A percentile compares a stretch with the other conserved stretches of the same genome.
phyloP scores from a whole-genome alignment of 441 rosid genomes.

The Macaranga tanarius region DNA sequence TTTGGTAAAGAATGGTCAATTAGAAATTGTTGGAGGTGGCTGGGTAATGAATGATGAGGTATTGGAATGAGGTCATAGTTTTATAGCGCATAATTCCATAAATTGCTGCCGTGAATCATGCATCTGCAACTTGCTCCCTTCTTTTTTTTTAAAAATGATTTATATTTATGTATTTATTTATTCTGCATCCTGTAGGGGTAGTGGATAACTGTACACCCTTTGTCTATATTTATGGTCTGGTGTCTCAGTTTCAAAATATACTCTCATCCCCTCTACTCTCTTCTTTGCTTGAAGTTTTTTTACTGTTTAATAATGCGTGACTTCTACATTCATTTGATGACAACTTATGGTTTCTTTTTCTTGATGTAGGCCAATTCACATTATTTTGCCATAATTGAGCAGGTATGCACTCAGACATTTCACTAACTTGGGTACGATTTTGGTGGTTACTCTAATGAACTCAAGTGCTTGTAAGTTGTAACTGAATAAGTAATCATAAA shows the following conservation, averaged over 20 bases:
- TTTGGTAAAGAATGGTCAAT: slow-evolving; percentile 84
- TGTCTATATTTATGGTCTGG: neutral
- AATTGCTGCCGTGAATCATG: neutral
- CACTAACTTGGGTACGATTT: neutral
- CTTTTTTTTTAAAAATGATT: neutral
- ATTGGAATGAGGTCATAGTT: slow-evolving; percentile 20
- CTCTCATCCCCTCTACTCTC: neutral
- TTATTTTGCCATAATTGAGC: slow-evolving; percentile 91
- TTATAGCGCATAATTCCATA: neutral
- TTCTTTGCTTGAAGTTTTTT: neutral
- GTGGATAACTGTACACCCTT: neutral
- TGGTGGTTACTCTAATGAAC: slow-evolving; percentile 3
- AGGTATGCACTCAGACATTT: slow-evolving; percentile 46
- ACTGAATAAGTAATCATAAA: slow-evolving; percentile 6
- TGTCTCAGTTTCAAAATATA: neutral
- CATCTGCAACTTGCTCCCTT: neutral
- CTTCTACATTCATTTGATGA: slow-evolving; percentile 13
- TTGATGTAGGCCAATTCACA: slow-evolving; percentile 93
- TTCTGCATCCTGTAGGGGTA: neutral
- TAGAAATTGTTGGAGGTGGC: slow-evolving; percentile 99
- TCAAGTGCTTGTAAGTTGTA: neutral
- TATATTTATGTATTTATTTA: too few relatives aligned
- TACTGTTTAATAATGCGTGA: neutral
- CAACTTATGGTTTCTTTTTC: slow-evolving; percentile 23
- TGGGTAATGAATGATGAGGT: slow-evolving; percentile 99